phyloP scores from a whole-genome alignment of 1,284 basidiomycete genomes.

The Irpex rosettiformis region DNA sequence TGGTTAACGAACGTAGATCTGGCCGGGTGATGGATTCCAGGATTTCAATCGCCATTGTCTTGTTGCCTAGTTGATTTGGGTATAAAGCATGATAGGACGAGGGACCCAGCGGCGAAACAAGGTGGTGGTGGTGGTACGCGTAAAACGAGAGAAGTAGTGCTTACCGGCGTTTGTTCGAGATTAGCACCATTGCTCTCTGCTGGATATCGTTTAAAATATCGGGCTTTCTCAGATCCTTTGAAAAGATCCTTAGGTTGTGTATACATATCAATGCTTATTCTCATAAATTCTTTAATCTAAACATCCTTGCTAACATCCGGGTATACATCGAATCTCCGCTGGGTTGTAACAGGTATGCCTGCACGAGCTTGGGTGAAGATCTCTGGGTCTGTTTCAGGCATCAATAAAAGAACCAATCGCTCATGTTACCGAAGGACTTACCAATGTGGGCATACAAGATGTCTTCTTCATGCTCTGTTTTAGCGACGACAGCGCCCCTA shows the following conservation, averaged over 20 bases:
- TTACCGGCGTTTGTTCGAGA: neutral
- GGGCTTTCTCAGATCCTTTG: neutral
- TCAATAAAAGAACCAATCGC: constrained; percentile 6
- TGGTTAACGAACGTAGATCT: constrained; percentile 43
- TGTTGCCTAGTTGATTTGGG: neutral
- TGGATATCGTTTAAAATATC: no score
- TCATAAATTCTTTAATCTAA: constrained; percentile 7
- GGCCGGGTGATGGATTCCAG: constrained; percentile 6
- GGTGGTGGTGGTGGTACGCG: neutral
- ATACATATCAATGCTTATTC: neutral
- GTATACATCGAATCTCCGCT: constrained; percentile 92
- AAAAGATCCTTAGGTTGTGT: neutral
- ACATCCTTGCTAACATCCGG: constrained; percentile 54
- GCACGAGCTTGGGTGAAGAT: constrained; percentile 66
- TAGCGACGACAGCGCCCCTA: constrained; percentile 79
- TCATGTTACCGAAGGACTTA: constrained; percentile 36
- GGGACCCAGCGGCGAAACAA: neutral
- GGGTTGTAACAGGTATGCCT: constrained; percentile 85
- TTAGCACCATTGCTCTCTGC: no score
- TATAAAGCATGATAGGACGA: neutral
- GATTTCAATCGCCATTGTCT: constrained; percentile 6
- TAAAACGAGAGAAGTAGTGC: neutral
- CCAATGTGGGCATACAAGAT: constrained; percentile 84
- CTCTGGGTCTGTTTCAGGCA: constrained; percentile 58
- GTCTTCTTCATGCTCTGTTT: constrained; percentile 78